phyloP scores from a whole-genome alignment of 164 flowering plant genomes.

The Magnolia officinalis region DNA sequence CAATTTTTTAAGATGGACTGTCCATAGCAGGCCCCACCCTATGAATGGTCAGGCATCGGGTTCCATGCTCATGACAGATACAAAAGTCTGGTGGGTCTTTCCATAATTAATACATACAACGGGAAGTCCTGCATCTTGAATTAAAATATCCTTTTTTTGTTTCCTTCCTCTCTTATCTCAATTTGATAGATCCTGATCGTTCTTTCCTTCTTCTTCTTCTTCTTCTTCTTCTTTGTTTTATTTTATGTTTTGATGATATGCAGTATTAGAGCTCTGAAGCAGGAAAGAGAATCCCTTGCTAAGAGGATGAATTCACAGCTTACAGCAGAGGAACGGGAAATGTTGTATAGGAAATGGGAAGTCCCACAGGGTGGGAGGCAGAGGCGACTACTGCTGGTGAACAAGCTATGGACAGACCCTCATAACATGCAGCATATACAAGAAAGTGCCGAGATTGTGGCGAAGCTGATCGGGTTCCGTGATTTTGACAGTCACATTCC shows the following conservation, averaged over 20 bases:
- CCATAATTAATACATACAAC: too few species aligned
- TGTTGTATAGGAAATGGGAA: conserved; percentile 75
- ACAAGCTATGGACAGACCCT: conserved; percentile 90
- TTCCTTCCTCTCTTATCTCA: background rate
- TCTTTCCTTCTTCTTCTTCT: background rate
- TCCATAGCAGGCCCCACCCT: too few species aligned
- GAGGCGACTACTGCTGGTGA: conserved; percentile 74
- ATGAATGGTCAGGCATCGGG: too few species aligned
- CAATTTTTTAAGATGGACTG: background rate
- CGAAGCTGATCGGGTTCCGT: conserved; percentile 84
- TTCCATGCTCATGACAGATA: too few species aligned
- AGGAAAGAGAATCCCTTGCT: conserved; percentile 91
- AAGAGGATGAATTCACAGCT: conserved; percentile 73
- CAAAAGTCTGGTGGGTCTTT: too few species aligned
- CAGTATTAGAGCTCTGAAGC: conserved; percentile 75
- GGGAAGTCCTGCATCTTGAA: too few species aligned
- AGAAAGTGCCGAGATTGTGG: conserved; percentile 91
- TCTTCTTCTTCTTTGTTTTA: too few species aligned
- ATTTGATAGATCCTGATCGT: background rate
- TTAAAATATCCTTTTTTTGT: background rate
- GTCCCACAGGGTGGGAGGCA: conserved; percentile 92
- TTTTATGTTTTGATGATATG: background rate
- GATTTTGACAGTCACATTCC: conserved; percentile 58
- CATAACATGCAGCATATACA: conserved; percentile 62
- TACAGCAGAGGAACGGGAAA: conserved; percentile 66